These are phyloP conservation scores for Beauveria brongniartii DNA, from an alignment of 2,329 filamentous ascomycete species.

Conservation along the genomic window DNA sequence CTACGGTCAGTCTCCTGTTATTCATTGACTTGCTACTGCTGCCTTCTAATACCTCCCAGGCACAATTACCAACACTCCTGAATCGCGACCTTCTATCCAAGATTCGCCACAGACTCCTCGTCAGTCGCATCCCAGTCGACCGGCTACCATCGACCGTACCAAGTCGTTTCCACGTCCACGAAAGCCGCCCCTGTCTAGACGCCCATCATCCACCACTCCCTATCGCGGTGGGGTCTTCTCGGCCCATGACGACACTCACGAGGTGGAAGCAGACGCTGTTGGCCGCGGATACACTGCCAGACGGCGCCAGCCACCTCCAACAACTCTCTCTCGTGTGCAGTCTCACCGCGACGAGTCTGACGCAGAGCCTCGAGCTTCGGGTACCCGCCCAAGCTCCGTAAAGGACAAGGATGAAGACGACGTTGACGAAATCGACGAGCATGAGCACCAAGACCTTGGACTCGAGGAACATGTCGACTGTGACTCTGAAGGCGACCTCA, in stretches of 20 bases:
- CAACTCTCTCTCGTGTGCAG: constrained; percentile 33
- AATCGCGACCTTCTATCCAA: neutral
- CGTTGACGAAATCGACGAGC: constrained; percentile 23
- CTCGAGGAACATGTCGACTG: constrained; percentile 45
- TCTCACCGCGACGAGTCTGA: constrained; percentile 21
- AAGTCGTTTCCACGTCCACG: constrained; percentile 44
- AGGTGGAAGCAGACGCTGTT: constrained; percentile 63
- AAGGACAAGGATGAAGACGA: constrained; percentile 21
- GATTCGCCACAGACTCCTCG: constrained; percentile 5
- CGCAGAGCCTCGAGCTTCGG: constrained; percentile 20
- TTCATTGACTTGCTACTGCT: neutral
- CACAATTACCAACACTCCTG: constrained; percentile 18
- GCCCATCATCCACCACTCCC: constrained; percentile 69
- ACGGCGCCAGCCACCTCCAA: constrained; percentile 25
- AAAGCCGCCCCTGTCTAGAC: constrained; percentile 66
- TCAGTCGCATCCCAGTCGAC: constrained; percentile 24
- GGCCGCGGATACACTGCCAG: constrained; percentile 30
- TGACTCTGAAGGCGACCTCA: constrained; percentile 64
- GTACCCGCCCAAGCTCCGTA: constrained; percentile 11
- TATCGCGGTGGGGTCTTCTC: constrained; percentile 83
- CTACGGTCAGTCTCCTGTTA: constrained; percentile 42
- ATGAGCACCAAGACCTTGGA: constrained; percentile 33
- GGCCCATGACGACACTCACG: constrained; percentile 76
- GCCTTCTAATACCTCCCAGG: constrained; percentile 18
- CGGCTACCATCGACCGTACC: constrained; percentile 38